These are phyloP conservation scores for Ogataea sp. DNA, from an alignment of 805 yeast species.

Conservation along the genomic window DNA sequence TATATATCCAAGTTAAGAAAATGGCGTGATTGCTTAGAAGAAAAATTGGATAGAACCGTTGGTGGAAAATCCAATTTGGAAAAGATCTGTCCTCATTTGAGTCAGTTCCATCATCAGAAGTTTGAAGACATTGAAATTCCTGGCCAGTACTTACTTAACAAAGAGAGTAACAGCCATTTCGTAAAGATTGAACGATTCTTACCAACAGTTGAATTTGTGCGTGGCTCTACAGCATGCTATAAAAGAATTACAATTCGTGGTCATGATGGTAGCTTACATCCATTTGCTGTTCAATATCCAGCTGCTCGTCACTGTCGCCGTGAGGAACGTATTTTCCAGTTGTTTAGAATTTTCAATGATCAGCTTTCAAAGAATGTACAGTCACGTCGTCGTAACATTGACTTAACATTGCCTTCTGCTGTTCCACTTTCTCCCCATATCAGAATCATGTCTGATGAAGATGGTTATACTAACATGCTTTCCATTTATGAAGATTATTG, in stretches of 20 bases:
- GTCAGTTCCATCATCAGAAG: slow-evolving; percentile 96
- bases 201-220: slow-evolving; percentile 78
- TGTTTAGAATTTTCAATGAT: slow-evolving; percentile 83
- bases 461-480: slow-evolving; percentile 61
- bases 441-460: slow-evolving; percentile 79
- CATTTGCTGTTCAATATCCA: slow-evolving; percentile 95
- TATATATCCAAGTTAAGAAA: slow-evolving; percentile 76
- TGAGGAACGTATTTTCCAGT: slow-evolving; percentile 89
- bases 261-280: slow-evolving; percentile 84
- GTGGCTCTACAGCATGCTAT: slow-evolving; percentile 87
- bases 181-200: slow-evolving; percentile 88
- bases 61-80: slow-evolving; percentile 77
- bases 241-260: slow-evolving; percentile 86
- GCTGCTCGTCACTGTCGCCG: slow-evolving; percentile 96
- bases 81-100: slow-evolving; percentile 86
- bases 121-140: slow-evolving; percentile 97
- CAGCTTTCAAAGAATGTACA: slow-evolving; percentile 76
- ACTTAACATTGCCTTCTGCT: slow-evolving; percentile 82
- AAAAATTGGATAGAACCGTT: slow-evolving; percentile 79
- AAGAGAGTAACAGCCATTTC: slow-evolving; percentile 84
- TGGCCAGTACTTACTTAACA: slow-evolving; percentile 86
- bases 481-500: slow-evolving; percentile 89
- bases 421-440: slow-evolving; percentile 94
- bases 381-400: slow-evolving; percentile 76
- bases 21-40: slow-evolving; percentile 93